Conservation (phyloP, 1,284 basidiomycete species). For the Pseudozyma hubeiensis region DNA sequence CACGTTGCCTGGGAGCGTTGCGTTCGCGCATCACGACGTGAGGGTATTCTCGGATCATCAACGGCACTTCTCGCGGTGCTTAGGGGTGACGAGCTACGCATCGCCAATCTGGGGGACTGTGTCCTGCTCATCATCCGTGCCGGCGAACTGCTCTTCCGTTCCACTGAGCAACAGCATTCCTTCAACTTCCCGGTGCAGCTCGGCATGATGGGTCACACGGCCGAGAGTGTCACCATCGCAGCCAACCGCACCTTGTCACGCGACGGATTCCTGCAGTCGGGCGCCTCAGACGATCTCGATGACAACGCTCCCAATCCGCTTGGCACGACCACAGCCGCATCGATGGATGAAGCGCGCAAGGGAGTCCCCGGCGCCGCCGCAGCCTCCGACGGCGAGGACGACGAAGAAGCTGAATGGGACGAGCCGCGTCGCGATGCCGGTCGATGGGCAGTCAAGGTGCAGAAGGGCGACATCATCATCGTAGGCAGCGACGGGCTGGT, state of each 20-base stretch:
- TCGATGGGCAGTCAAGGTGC: constrained; percentile 79
- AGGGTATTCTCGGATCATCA: constrained; percentile 73
- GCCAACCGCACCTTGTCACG: constrained; percentile 53
- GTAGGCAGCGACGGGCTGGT: constrained; percentile 89
- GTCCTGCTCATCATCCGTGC: constrained; percentile 81
- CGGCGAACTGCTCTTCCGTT: constrained; percentile 84
- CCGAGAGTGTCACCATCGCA: constrained; percentile 74
- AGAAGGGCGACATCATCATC: constrained; percentile 87
- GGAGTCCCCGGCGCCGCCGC: constrained; percentile 4
- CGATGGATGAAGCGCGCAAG: constrained; percentile 43
- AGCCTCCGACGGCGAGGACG: constrained; percentile 34
- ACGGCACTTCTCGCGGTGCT: constrained; percentile 74
- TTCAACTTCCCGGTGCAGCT: constrained; percentile 93
- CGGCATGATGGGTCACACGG: constrained; percentile 78
- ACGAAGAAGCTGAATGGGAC: constrained; percentile 61
- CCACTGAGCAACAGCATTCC: constrained; percentile 93
- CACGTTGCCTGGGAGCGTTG: constrained; percentile 74
- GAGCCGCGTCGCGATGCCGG: constrained; percentile 75
- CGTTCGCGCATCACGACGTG: constrained; percentile 68
- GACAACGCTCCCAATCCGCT: constrained; percentile 52
- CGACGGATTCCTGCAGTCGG: constrained; percentile 51
- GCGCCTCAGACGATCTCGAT: constrained; percentile 54
- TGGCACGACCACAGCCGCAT: constrained; percentile 37
- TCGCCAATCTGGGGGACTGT: constrained; percentile 93
- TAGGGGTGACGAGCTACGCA: constrained; percentile 80